phyloP scores from a whole-genome alignment of 148 eudicot species.

The Fagopyrum tataricum region DNA sequence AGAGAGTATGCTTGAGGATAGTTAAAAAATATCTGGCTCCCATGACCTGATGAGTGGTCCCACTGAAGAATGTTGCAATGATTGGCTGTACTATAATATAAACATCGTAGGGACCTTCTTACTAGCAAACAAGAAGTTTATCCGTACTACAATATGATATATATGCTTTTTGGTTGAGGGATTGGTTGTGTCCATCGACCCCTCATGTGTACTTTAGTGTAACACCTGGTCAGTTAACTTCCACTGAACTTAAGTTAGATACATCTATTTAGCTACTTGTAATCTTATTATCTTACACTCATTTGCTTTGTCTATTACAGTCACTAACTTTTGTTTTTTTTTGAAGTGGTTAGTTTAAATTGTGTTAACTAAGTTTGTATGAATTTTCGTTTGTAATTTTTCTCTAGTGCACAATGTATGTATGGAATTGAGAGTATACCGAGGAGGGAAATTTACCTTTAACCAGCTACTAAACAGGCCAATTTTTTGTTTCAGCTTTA shows the following conservation, averaged over 20 bases:
- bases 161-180: not conserved
- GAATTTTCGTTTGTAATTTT: not conserved
- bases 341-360: not conserved
- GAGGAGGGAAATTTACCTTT: not conserved
- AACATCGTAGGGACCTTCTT: not conserved
- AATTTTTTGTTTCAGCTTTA: constrained; percentile 46
- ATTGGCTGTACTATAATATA: not conserved
- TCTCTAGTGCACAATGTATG: not conserved
- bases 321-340: too few relatives aligned
- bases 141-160: not conserved
- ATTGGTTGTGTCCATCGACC: not conserved
- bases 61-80: not conserved
- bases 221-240: not conserved
- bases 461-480: not conserved
- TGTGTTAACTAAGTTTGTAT: not conserved
- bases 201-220: not conserved
- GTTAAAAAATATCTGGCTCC: not conserved
- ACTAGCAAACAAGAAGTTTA: not conserved
- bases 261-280: not conserved
- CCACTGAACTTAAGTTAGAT: not conserved
- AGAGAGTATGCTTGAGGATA: not conserved
- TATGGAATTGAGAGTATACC: not conserved
- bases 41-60: not conserved
- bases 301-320: not conserved
- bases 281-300: not conserved